Percentiles rank a stretch among this genome's conserved stretches.
Evolutionary conservation across 176 grass and related monocot species (phyloP).

Genomic region (Cymbopogon citratus): DNA sequence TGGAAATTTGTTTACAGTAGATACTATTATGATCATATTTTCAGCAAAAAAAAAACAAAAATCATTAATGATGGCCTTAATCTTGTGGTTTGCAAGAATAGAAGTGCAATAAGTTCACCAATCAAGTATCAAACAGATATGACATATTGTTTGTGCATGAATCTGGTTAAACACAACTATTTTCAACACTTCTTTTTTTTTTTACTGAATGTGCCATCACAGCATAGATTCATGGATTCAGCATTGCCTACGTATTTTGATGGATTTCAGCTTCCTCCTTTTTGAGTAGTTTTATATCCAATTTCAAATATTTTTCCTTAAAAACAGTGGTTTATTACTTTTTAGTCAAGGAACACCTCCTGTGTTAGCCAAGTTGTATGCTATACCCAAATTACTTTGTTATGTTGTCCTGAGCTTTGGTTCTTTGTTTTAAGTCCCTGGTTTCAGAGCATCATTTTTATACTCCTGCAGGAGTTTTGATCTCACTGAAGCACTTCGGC

Average conservation of each 20-base stretch:
- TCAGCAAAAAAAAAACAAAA: conserved; percentile 11
- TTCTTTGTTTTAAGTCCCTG: conserved; percentile 9
- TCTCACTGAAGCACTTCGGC: conserved; percentile 84
- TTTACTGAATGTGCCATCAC: background rate
- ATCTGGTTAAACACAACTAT: background rate
- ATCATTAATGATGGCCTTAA: background rate
- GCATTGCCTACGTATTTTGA: background rate
- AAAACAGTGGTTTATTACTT: background rate
- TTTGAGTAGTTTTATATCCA: background rate
- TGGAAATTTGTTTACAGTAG: background rate
- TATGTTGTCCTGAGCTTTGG: background rate
- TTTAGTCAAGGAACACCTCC: background rate
- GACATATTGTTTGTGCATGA: background rate
- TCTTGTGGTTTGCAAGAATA: background rate
- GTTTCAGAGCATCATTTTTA: conserved; percentile 17
- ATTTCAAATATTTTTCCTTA: background rate
- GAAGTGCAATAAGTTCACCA: background rate
- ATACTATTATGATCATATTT: background rate
- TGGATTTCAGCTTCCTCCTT: background rate
- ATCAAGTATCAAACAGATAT: background rate
- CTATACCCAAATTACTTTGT: background rate
- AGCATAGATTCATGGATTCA: background rate
- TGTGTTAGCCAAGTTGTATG: conserved; percentile 7
- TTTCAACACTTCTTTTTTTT: background rate
- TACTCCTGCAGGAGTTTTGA: conserved; percentile 60